Base-by-base conservation (phyloP, 2,329 filamentous ascomycete genomes). In the Sclerotinia sclerotiorum region DNA sequence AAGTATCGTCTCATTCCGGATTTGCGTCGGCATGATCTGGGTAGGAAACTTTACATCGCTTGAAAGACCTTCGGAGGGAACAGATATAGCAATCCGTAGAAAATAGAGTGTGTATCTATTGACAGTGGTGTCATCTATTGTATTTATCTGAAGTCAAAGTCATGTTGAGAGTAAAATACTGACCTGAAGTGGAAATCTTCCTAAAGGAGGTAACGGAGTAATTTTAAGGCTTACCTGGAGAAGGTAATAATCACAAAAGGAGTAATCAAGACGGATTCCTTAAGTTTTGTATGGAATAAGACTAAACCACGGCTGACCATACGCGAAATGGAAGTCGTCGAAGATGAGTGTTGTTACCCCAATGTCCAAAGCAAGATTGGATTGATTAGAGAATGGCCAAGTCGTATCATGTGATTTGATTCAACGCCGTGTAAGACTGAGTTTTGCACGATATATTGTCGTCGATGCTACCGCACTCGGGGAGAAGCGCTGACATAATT, bases 181-280 rank as follows among this genome's bases (percentile, higher is more conserved):
- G 15, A 19, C 35, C 27, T 6, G 39, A 58, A 21, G 24, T 44
- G n/a, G 56, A 32, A 32, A 58, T 58, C n/a, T 29, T 58, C 56
- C 56, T 24, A 19, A 44, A 44, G 56, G 39, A 58, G 56, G 39
- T 5, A 58, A 58, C 56, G 56, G 56, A 58, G 39, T 29, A 27
- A 44, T 19, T 5, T 19, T 27, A 19, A 2, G 39, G 39, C 56
- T 60, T 29, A 11, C 3, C 39, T 60, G n/a, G 39, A 60, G 39
- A 46, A 46, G 24, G 56, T 46, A 46, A 60, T 58, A 29, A 21
- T 60, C 10, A 24, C 24, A 46, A 60, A 60, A 60, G 56, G 39
- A 60, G 56, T 10, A 29, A 60, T 42, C 17, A 15, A n/a, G 39
- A 46, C 5, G 11, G 17, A 1, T 19, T 29, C 5, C 8, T 21